Base-by-base conservation (phyloP, 2,329 filamentous ascomycete genomes). In the Cercospora brassicicola region DNA sequence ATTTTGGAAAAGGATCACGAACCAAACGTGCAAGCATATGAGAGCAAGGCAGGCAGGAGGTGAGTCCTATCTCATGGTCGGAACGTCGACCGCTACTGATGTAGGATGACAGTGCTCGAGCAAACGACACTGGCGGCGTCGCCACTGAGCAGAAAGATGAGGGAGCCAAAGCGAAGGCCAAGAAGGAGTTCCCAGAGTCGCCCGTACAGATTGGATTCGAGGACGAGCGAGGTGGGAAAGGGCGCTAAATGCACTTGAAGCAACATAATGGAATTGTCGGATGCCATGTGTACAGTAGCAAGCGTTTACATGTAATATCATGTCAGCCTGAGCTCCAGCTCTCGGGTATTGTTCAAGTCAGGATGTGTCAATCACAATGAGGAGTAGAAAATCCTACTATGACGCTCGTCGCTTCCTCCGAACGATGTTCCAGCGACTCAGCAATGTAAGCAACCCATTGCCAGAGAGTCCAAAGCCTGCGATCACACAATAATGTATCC, bases 121-220 rank as follows among this genome's bases (percentile, higher is more conserved):
- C 75, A 33, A 71, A 75, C 42, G 78, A 77, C 53, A 73, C 70
- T 0, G 81, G 81, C 57, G 82, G 82, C 23, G 69, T 76, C 23
- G 82, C 83, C 18, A 82, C 81, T 0, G 75, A 78, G 42, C 68
- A 78, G 33, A 76, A 66, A 28, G 73, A 76, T 26, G 77, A 78
- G 26, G 79, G 76, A 31, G 77, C 73, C 57, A 63, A 67, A 48
- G 70, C 74, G 28, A 80, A 80, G 75, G 80, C 82, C 28, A 84
- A 84, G 78, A 74, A 81, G 64, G 82, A 84, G 64, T 78, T 81
- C 64, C 83, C 83, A 2, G 83, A 84, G 73, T 79, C 82, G 13
- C 83, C 83, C 0, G 82, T 81, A 59, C 75, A 76, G 59, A 73
- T 85, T 72, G 83, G 83, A 0, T 84, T 85, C 80, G 81, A 84